Evolutionary conservation across 371 early-diverging fungal genomes (phyloP).

Genomic region (Mucor saturninus): DNA sequence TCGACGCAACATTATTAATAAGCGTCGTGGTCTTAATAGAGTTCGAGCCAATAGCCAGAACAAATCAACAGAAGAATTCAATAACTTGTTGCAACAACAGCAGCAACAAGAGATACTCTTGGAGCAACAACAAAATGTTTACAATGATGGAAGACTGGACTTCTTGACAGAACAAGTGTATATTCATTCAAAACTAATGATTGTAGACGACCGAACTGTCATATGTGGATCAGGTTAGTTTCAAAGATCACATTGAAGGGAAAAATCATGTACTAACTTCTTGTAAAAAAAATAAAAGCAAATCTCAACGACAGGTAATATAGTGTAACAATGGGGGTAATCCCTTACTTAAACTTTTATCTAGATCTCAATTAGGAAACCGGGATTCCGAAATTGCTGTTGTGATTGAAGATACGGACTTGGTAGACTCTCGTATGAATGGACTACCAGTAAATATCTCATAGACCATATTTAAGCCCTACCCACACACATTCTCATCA

Average conservation of each 20-base stretch:
- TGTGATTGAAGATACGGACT: conserved; percentile 76
- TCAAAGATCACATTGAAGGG: neutral
- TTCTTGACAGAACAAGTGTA: conserved; percentile 82
- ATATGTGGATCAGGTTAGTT: conserved; percentile 63
- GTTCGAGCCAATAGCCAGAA: conserved; percentile 9
- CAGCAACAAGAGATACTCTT: conserved; percentile 1
- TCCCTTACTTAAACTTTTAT: neutral
- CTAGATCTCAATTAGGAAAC: conserved; percentile 85
- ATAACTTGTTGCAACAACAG: neutral
- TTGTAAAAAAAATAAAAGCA: conserved; percentile 29
- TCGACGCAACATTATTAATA: conserved; percentile 4
- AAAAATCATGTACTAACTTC: neutral
- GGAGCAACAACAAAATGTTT: conserved; percentile 5
- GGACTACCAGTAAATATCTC: conserved; percentile 56
- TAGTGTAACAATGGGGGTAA: neutral
- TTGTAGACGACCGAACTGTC: conserved; percentile 78
- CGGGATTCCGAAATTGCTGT: conserved; percentile 92
- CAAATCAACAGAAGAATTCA: conserved; percentile 9
- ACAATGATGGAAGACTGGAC: conserved; percentile 25
- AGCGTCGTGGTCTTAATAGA: neutral
- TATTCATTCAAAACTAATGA: conserved; percentile 87
- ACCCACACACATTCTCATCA: too few species aligned
- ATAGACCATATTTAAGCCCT: neutral
- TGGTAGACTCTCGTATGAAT: conserved; percentile 74
- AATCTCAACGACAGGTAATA: conserved; percentile 56